These are phyloP conservation scores for Hortiboletus flavorubellus DNA, from an alignment of 768 basidiomycete genomes.

Conservation along the genomic window DNA sequence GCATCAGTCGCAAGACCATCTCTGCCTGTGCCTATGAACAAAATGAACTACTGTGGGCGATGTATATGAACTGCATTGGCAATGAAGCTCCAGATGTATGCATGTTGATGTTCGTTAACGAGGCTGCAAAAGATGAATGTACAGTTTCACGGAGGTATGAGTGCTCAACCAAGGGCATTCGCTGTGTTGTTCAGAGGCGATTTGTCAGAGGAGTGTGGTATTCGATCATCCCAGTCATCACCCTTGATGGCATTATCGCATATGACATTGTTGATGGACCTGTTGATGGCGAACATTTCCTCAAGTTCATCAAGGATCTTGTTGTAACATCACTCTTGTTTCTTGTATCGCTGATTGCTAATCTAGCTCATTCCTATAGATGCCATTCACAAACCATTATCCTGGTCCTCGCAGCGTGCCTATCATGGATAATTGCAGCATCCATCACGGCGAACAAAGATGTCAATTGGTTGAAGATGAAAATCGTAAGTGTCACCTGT, in stretches of 20 bases:
- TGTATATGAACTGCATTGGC: conserved; percentile 14
- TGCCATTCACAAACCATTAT: too few species aligned
- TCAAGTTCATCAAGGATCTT: too few species aligned
- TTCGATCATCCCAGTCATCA: conserved; percentile 17
- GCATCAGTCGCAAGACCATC: background rate
- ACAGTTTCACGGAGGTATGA: background rate
- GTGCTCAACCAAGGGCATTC: background rate
- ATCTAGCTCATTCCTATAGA: too few species aligned
- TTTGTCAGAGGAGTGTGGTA: background rate
- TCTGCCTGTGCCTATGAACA: conserved; percentile 5
- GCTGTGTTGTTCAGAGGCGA: background rate
- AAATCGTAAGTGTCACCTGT: too few species aligned
- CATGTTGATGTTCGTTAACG: conserved; percentile 26
- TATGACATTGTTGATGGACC: too few species aligned
- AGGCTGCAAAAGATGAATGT: conserved; percentile 15
- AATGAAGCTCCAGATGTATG: conserved; percentile 11
- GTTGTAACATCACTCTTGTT: too few species aligned
- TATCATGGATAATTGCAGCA: too few species aligned
- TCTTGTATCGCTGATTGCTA: too few species aligned
- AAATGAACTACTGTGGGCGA: conserved; percentile 3
- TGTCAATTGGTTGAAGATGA: too few species aligned
- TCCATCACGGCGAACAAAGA: too few species aligned
- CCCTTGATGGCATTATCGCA: conserved; percentile 16
- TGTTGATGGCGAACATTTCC: too few species aligned
- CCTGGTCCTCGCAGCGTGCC: too few species aligned